Conservation (phyloP, 352 stramenopile species). For the Phytopythium oedochilum region DNA sequence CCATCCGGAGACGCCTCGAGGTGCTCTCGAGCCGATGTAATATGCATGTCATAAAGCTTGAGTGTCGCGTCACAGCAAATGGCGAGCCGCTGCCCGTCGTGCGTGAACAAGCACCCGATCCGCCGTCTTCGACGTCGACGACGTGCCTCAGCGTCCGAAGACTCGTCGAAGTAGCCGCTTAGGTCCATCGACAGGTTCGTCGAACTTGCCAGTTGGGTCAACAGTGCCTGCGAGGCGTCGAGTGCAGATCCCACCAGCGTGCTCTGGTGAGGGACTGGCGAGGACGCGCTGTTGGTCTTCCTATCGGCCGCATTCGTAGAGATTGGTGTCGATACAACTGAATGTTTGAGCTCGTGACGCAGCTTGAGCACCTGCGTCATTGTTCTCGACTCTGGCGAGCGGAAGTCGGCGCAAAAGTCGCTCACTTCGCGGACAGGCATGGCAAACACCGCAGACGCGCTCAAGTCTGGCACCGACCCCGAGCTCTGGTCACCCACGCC, state of each 20-base stretch:
- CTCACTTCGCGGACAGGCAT: constrained; percentile 40
- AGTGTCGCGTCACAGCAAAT: constrained; percentile 57
- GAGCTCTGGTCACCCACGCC: background rate
- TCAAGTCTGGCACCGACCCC: constrained; percentile 2
- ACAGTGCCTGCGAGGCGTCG: constrained; percentile 62
- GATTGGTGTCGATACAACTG: background rate
- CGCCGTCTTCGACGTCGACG: constrained; percentile 46
- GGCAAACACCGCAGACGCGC: constrained; percentile 7
- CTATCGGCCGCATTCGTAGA: constrained; percentile 8
- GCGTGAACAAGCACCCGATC: constrained; percentile 60
- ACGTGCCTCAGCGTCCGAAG: constrained; percentile 39
- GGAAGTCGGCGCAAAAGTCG: constrained; percentile 71
- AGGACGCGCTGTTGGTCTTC: background rate
- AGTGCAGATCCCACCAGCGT: constrained; percentile 61
- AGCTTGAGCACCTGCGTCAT: constrained; percentile 72
- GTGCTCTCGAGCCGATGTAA: constrained; percentile 25
- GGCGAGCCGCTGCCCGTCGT: constrained; percentile 59
- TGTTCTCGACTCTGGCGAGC: constrained; percentile 54
- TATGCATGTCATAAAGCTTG: constrained; percentile 60
- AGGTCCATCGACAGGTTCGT: constrained; percentile 50
- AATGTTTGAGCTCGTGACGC: constrained; percentile 44
- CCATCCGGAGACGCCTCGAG: background rate
- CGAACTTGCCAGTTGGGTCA: constrained; percentile 63
- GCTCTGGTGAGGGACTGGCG: constrained; percentile 2
- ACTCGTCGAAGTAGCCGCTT: constrained; percentile 47